phyloP scores from a whole-genome alignment of 306 rosid species.

The Arachis stenosperma region DNA sequence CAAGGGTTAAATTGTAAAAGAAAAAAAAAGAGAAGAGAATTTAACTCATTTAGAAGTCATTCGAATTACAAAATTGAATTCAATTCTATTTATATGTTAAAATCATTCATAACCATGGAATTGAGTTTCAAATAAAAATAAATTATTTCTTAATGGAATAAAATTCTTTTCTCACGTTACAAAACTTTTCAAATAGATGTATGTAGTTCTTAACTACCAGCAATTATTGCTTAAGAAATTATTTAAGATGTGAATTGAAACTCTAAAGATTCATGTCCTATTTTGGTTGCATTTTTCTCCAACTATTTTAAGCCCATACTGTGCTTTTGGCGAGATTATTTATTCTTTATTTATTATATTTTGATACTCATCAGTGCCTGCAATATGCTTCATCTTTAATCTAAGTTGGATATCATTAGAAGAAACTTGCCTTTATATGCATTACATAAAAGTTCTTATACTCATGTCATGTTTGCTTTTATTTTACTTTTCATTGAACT shows the following conservation, averaged over 20 bases:
- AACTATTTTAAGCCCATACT: neutral
- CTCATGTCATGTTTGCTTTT: neutral
- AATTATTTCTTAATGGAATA: no score
- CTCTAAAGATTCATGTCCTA: slow-evolving; percentile 2
- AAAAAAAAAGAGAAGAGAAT: no score
- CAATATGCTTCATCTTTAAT: neutral
- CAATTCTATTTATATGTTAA: no score
- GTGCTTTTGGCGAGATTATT: slow-evolving; percentile 27
- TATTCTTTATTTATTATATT: slow-evolving; percentile 5
- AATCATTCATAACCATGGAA: no score
- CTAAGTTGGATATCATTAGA: slow-evolving; percentile 21
- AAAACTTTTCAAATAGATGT: neutral
- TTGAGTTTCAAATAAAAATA: no score
- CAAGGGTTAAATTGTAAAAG: no score
- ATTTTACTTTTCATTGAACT: slow-evolving; percentile 43
- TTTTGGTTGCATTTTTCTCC: slow-evolving; percentile 13
- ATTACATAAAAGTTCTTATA: slow-evolving; percentile 21
- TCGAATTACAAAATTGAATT: no score
- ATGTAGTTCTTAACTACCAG: neutral
- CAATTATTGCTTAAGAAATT: neutral
- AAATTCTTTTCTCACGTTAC: no score
- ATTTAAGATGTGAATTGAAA: slow-evolving; percentile 1
- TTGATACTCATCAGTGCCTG: slow-evolving; percentile 3
- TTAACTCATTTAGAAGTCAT: no score
- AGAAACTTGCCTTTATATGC: slow-evolving; percentile 13